Evolutionary conservation across 2,329 filamentous ascomycete genomes (phyloP), one percentile per base, ranked within the genome.

Genomic region (Fonsecaea nubica): DNA sequence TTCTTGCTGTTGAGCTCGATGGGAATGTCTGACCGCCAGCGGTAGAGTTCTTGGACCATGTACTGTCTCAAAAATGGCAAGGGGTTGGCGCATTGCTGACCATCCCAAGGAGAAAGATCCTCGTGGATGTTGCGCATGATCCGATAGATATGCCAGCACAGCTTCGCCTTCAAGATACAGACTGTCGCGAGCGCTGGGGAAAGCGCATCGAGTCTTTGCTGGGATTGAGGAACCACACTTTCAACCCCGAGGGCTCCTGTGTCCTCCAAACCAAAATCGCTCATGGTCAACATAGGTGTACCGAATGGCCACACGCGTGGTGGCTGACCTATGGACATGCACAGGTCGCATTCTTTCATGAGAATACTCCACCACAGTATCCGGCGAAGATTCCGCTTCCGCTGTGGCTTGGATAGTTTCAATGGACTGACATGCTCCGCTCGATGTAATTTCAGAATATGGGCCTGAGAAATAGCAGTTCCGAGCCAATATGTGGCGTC

Each of bases 261-360:
- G 12, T 58, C 55, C 2, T 35, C 32, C 21, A 58, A 10, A 8
- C 36, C 55, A 21, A 38, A 21, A 45, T 58, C 33, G 36, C 4
- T 42, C 32, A 38, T 42, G n/a, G 18, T 38, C 33, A 42, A n/a
- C 55, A 58, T 40, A 6, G 55, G 55, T 5, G 36, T 58, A 13
- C 55, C 55, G 25, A 36, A 42, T 8, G 55, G 55, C 36, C 33
- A 58, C 7, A 58, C 36, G 1, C 55, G 55, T 12, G 55, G 55
- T 30, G 55, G 33, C 35, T 38, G 33, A 32, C 55, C 55, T 25
- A 58, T 40, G 21, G 55, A 58, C 55, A 58, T 30, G 36, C 55
- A 58, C 8, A 58, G 32, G 21, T 58, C 55, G 55, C 55, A 58
- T n/a, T 58, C 55, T 38, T 38, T 58, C 55, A 58, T 58, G 9